These are phyloP conservation scores for Crithidia thermophila DNA, from an alignment of 208 protist species.

Conservation along the genomic window DNA sequence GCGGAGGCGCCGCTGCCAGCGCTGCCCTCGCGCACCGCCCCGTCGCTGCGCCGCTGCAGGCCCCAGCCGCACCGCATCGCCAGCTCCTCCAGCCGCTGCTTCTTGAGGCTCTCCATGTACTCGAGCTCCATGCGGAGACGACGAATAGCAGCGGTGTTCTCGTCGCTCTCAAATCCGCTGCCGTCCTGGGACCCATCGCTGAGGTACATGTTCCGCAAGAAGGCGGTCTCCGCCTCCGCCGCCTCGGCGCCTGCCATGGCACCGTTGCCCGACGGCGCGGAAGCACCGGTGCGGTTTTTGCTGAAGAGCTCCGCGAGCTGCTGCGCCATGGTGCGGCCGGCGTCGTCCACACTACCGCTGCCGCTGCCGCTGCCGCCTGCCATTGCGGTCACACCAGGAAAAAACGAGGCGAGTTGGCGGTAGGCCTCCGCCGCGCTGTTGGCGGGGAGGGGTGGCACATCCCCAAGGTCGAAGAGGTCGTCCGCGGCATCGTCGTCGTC, in stretches of 20 bases:
- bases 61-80: conserved; percentile 42
- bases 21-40: not conserved
- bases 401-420: not conserved
- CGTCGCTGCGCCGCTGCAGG: conserved; percentile 14
- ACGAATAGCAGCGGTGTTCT: conserved; percentile 38
- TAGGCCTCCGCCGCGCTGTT: conserved; percentile 10
- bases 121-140: conserved; percentile 46
- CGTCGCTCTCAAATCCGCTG: conserved; percentile 11
- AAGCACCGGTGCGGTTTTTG: not conserved
- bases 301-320: conserved; percentile 39
- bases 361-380: not conserved
- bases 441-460: not conserved
- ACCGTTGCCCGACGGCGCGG: conserved; percentile 3
- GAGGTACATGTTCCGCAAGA: conserved; percentile 35
- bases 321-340: not conserved
- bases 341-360: not conserved
- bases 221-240: conserved; percentile 1
- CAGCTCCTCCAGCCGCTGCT: conserved; percentile 61
- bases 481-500: not conserved
- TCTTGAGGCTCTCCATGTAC: conserved; percentile 47
- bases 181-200: conserved; percentile 5
- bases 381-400: not conserved
- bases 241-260: conserved; percentile 5
- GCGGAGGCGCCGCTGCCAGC: not conserved
- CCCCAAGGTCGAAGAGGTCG: conserved; percentile 22